Percentiles rank a stretch among this genome's conserved stretches.
Conservation (phyloP, 2,329 filamentous ascomycete species). For the Zymoseptoria brevis region DNA sequence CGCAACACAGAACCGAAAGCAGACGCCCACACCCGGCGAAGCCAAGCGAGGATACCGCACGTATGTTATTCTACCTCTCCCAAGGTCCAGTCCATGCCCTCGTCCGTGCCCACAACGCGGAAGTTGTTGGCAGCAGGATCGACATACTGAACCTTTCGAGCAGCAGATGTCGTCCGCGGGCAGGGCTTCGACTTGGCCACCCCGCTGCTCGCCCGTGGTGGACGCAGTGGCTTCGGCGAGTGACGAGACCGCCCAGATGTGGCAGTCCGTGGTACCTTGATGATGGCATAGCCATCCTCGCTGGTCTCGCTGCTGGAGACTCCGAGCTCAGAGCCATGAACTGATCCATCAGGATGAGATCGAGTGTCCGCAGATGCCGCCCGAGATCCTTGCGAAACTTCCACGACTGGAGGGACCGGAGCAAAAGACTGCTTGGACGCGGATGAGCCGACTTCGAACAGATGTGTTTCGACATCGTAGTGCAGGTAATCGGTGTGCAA, state of each 20-base stretch:
- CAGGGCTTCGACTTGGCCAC: neutral
- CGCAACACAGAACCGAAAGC: no score
- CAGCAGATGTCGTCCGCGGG: neutral
- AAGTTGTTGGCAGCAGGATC: neutral
- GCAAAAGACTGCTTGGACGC: neutral
- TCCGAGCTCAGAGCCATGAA: neutral
- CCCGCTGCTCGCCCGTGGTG: neutral
- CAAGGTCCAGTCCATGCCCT: neutral
- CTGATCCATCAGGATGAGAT: neutral
- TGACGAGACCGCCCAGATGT: neutral
- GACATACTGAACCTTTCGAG: neutral
- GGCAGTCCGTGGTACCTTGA: slow-evolving; percentile 8
- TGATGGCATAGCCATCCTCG: slow-evolving; percentile 14
- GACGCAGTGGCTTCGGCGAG: neutral
- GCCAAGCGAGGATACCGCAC: neutral
- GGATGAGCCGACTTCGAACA: slow-evolving; percentile 11
- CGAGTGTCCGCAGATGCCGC: slow-evolving; percentile 1
- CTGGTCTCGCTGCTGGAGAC: slow-evolving; percentile 5
- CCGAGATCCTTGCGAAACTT: slow-evolving; percentile 1
- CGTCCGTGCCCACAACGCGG: neutral
- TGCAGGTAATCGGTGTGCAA: slow-evolving; percentile 18
- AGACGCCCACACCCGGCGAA: no score
- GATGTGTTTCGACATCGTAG: slow-evolving; percentile 13
- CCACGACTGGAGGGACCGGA: neutral
- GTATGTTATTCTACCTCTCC: neutral